These are phyloP conservation scores for Pseudocercospora cruenta DNA, from an alignment of 2,329 filamentous ascomycete genomes.

Conservation along the genomic window DNA sequence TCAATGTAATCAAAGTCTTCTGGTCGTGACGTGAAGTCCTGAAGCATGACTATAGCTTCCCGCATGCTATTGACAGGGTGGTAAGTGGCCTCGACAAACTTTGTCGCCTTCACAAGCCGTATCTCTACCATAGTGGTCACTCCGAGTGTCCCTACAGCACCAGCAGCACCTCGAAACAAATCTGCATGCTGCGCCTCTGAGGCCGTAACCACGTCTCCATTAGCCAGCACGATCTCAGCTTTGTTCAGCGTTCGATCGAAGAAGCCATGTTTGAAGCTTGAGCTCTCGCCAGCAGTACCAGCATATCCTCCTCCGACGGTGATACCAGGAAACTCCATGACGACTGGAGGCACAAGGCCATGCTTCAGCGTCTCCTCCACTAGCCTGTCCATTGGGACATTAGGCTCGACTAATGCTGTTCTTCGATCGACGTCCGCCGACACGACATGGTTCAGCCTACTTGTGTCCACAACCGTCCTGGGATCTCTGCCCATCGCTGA, in stretches of 20 bases:
- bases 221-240: slow-evolving; percentile 67
- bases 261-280: slow-evolving; percentile 68
- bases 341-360: slow-evolving; percentile 65
- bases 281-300: slow-evolving; percentile 70
- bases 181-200: slow-evolving; percentile 60
- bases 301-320: slow-evolving; percentile 70
- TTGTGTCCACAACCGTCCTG: slow-evolving; percentile 65
- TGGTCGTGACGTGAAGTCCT: slow-evolving; percentile 42
- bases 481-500: slow-evolving; percentile 39
- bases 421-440: slow-evolving; percentile 57
- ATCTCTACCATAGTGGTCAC: slow-evolving; percentile 63
- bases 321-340: slow-evolving; percentile 75
- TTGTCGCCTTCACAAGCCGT: slow-evolving; percentile 50
- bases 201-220: slow-evolving; percentile 60
- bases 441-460: slow-evolving; percentile 65
- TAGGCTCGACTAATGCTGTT: slow-evolving; percentile 70
- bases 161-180: slow-evolving; percentile 67
- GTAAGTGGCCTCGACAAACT: slow-evolving; percentile 56
- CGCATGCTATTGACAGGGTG: slow-evolving; percentile 47
- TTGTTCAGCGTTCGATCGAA: slow-evolving; percentile 65
- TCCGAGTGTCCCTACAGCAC: slow-evolving; percentile 69
- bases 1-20: slow-evolving; percentile 55
- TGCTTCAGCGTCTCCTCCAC: slow-evolving; percentile 61
- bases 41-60: slow-evolving; percentile 47
- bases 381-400: slow-evolving; percentile 69